phyloP scores from a whole-genome alignment of 2,329 filamentous ascomycete genomes.

The Diaporthe citriasiana region DNA sequence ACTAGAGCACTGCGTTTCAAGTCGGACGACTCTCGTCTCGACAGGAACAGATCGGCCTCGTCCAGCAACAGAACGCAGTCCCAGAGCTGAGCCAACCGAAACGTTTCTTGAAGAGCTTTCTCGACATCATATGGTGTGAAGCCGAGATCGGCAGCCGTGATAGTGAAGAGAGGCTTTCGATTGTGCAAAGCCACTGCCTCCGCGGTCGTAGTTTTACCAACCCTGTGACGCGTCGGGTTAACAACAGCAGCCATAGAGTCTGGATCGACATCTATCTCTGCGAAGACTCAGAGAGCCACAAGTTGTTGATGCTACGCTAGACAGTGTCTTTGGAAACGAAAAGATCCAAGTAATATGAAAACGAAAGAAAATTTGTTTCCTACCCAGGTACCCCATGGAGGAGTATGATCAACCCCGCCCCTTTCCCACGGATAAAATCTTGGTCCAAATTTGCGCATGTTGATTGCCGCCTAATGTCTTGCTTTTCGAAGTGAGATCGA shows the following conservation, averaged over 20 bases:
- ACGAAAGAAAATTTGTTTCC: not conserved
- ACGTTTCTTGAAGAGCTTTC: slow-evolving; percentile 38
- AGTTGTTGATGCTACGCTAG: not conserved
- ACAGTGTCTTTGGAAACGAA: no score
- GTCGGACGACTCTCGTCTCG: slow-evolving; percentile 44
- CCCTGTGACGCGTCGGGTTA: not conserved
- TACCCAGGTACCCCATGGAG: slow-evolving; percentile 41
- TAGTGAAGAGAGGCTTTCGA: slow-evolving; percentile 32
- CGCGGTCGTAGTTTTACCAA: slow-evolving; percentile 49
- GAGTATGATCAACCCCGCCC: slow-evolving; percentile 40
- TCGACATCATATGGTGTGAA: slow-evolving; percentile 40
- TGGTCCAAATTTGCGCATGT: slow-evolving; percentile 12
- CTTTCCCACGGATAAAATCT: slow-evolving; percentile 47
- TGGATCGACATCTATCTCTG: no score
- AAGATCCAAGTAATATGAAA: not conserved
- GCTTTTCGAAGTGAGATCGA: slow-evolving; percentile 31
- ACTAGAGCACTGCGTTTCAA: slow-evolving; percentile 50
- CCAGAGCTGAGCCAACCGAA: slow-evolving; percentile 53
- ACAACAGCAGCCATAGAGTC: not conserved
- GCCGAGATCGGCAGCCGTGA: slow-evolving; percentile 51
- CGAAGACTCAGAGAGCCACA: not conserved
- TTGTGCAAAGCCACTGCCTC: slow-evolving; percentile 34
- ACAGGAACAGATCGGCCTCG: slow-evolving; percentile 59
- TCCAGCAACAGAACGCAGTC: slow-evolving; percentile 57
- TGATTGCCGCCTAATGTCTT: not conserved